phyloP scores from a whole-genome alignment of 768 basidiomycete genomes.

The Gymnopilus junonius region DNA sequence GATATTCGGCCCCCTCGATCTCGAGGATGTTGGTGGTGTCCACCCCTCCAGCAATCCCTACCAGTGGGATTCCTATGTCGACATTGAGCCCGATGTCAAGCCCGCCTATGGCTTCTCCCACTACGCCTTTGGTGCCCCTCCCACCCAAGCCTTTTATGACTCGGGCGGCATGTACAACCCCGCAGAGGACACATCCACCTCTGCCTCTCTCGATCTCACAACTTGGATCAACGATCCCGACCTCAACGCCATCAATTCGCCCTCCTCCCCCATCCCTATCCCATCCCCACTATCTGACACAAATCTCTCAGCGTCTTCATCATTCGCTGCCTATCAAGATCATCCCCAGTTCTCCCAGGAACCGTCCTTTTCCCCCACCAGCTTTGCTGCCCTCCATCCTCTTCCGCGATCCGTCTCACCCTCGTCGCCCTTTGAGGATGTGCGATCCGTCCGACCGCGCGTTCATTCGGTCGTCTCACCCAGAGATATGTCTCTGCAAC shows the following conservation, averaged over 20 bases:
- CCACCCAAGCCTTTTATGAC: constrained; percentile 41
- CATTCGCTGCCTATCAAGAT: constrained; percentile 54
- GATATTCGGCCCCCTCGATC: constrained; percentile 63
- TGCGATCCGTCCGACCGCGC: constrained; percentile 42
- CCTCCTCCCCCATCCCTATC: constrained; percentile 69
- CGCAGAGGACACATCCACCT: constrained; percentile 38
- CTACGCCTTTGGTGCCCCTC: constrained; percentile 41
- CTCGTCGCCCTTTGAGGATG: constrained; percentile 54
- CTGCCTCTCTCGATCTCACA: constrained; percentile 50
- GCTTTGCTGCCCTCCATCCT: constrained; percentile 63
- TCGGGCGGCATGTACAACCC: constrained; percentile 4
- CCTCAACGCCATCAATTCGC: constrained; percentile 29
- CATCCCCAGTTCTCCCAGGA: constrained; percentile 30
- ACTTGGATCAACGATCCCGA: constrained; percentile 73
- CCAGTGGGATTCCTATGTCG: constrained; percentile 42
- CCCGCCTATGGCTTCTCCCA: constrained; percentile 38
- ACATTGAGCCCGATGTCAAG: constrained; percentile 48
- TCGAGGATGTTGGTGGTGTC: constrained; percentile 46
- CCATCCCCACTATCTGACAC: constrained; percentile 46
- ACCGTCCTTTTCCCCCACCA: constrained; percentile 60
- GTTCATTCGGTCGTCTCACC: constrained; percentile 62
- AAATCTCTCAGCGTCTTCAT: constrained; percentile 41
- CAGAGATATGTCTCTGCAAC: constrained; percentile 56
- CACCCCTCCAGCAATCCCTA: constrained; percentile 30
- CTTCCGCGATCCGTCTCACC: constrained; percentile 68